Conservation (phyloP, 1,139 yeast genomes). For the Hemisphaericaspora lyxosophila region DNA sequence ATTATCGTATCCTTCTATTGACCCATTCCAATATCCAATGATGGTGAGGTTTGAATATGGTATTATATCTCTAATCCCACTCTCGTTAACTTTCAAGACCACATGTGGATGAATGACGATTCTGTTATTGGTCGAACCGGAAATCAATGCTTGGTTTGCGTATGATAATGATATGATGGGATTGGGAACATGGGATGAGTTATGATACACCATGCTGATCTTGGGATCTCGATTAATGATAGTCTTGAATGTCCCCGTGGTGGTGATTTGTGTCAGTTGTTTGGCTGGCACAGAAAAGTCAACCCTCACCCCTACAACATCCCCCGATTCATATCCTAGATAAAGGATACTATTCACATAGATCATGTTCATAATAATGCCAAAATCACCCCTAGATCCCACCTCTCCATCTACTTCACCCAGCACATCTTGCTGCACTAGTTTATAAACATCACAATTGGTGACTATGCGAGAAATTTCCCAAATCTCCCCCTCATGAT, state of each 20-base stretch:
- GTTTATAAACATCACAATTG: slow-evolving; percentile 24
- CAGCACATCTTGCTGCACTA: slow-evolving; percentile 12
- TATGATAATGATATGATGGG: slow-evolving; percentile 47
- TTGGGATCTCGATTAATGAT: slow-evolving; percentile 24
- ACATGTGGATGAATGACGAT: slow-evolving; percentile 24
- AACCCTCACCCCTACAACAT: slow-evolving; percentile 35
- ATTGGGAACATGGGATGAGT: slow-evolving; percentile 44
- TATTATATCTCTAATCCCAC: slow-evolving; percentile 24
- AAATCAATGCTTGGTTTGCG: slow-evolving; percentile 21
- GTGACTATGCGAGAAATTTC: slow-evolving; percentile 28
- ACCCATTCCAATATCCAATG: slow-evolving; percentile 46
- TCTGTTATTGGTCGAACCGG: slow-evolving; percentile 45
- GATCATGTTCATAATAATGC: slow-evolving; percentile 54
- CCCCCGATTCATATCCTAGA: slow-evolving; percentile 62
- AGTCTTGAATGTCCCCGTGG: slow-evolving; percentile 9
- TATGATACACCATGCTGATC: slow-evolving; percentile 21
- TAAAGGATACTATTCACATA: slow-evolving; percentile 34
- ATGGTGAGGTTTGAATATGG: slow-evolving; percentile 11
- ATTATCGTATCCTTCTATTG: slow-evolving; percentile 24
- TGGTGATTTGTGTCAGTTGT: not conserved
- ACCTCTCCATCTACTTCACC: slow-evolving; percentile 14
- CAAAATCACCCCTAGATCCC: slow-evolving; percentile 37
- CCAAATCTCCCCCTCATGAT: slow-evolving; percentile 11
- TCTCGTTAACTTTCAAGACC: slow-evolving; percentile 16
- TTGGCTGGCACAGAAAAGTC: slow-evolving; percentile 9